Base-by-base conservation (phyloP, 176 grass and related monocot genomes). In the Urochloa ruziziensis region DNA sequence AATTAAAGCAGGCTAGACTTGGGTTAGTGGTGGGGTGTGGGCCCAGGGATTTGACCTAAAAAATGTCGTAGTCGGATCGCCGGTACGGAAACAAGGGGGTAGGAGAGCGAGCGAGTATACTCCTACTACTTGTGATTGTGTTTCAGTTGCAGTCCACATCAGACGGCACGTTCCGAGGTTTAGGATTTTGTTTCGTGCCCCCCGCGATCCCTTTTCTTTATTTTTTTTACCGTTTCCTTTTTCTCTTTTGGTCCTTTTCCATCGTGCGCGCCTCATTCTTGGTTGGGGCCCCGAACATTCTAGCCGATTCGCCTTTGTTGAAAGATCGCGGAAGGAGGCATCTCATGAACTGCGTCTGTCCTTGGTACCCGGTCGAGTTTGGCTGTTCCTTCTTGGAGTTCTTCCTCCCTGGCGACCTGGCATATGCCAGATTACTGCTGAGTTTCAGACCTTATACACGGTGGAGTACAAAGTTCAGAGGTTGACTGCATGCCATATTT, bases 41-140 rank as follows among this genome's bases (percentile, higher is more conserved):
- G 59, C 27, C n/a, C 80, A 17, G 5, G 27, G 68, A 73, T 71
- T 83, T 73, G 74, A 78, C 80, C 74, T 57, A 88, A 69, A 83
- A 77, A 65, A 65, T 39, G 62, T 83, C 74, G 9, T 4, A 37
- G 53, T 83, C 81, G 11, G 67, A 88, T 88, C 17, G 7, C 27
- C 11, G 28, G 81, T 88, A 80, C 75, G 86, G 86, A 80, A 73
- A 33, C n/a, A 33, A 39, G 11, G 43, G 11, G 43, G 43, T 46
- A 46, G 43, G 42, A 44, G 10, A 10, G 7, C 1, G n/a, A n/a
- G n/a, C n/a, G n/a, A n/a, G n/a, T 10, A 10, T 43, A 11, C 29
- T 35, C 39, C 39, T 40, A 40, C 6, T 37, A 37, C 39, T 8
- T n/a, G n/a, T n/a, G n/a, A 1, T 40, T 36, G 54, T 78, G 35